Evolutionary conservation across 2,329 filamentous ascomycete genomes (phyloP).

Genomic region (Sporothrix sp.): DNA sequence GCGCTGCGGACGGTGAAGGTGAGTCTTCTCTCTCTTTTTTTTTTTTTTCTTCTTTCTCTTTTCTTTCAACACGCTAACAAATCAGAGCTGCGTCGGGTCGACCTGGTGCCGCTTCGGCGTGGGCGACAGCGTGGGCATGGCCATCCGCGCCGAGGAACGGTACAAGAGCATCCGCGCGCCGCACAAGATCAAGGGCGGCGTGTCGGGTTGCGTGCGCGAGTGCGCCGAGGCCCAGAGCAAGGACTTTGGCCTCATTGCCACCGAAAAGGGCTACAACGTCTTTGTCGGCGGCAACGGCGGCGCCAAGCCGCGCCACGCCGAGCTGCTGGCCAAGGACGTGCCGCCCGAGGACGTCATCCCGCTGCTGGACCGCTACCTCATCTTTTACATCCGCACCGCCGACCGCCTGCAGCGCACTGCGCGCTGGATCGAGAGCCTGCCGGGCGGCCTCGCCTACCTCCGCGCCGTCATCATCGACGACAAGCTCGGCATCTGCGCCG

Average conservation of each 20-base stretch:
- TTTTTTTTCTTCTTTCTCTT: no score
- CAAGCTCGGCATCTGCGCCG: constrained; percentile 73
- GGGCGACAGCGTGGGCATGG: constrained; percentile 85
- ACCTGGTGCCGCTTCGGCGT: constrained; percentile 88
- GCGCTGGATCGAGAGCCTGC: constrained; percentile 74
- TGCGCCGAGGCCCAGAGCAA: constrained; percentile 90
- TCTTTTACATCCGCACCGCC: constrained; percentile 89
- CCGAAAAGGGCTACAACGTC: constrained; percentile 88
- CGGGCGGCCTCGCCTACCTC: constrained; percentile 75
- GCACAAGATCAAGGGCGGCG: constrained; percentile 85
- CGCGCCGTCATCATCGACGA: constrained; percentile 75
- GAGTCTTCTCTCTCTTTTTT: not conserved
- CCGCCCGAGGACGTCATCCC: constrained; percentile 72
- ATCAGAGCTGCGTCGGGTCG: constrained; percentile 73
- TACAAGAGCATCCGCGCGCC: constrained; percentile 87
- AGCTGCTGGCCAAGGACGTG: constrained; percentile 78
- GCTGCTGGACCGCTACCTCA: constrained; percentile 79
- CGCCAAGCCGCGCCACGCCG: constrained; percentile 71
- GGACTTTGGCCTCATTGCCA: constrained; percentile 86
- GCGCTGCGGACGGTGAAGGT: constrained; percentile 73
- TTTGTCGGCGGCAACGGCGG: constrained; percentile 86
- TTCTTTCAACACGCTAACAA: no score
- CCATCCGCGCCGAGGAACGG: constrained; percentile 74
- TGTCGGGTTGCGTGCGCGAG: constrained; percentile 84
- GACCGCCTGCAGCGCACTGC: constrained; percentile 85